Evolutionary conservation across 2,329 filamentous ascomycete species (phyloP), one percentile per base, ranked within the genome.

Genomic region (Penicillium sp.): DNA sequence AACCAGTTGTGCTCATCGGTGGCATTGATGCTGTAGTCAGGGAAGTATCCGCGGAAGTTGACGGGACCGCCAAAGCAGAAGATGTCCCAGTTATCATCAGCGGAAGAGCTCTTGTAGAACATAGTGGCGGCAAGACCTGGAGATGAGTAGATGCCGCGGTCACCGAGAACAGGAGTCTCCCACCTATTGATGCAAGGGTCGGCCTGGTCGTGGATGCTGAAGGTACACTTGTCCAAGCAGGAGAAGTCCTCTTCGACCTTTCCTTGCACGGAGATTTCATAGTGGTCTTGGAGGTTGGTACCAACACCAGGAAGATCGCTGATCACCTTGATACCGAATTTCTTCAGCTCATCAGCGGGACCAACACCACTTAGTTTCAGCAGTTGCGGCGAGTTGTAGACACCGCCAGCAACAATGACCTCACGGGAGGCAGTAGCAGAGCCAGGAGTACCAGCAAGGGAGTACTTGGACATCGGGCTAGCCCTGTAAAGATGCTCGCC

Each of bases 301-400:
- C 86, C 86, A 3, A 89, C 84, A 37, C 85, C 83, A 1, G 81
- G 80, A 0, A 83, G 80, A 54, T 87, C 77, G 3, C 78, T 73
- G 15, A 85, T 58, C 0, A 82, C 69, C 2, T 75, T 62, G 55
- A 88, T 87, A n/a, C 74, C 69, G 61, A 82, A 78, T 46, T 74
- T 72, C 17, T 75, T 56, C 5, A 89, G 77, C 57, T 85, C 79
- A 0, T 71, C 64, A 9, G 68, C 62, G 0, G 84, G 83, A 0
- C 85, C 85, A 27, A 88, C 78, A n/a, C 86, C 86, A 45, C 77
- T 82, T 1, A 87, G 78, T 71, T 85, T 83, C 10, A 89, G 80
- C 2, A 89, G 69, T 66, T 88, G 85, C 6, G 84, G 84, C 1
- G 80, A 80, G 69, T 87, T 84, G 68, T 82, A 87, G 1, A 82